Conservation (phyloP, 306 rosid species). For the Begonia masoniana region DNA sequence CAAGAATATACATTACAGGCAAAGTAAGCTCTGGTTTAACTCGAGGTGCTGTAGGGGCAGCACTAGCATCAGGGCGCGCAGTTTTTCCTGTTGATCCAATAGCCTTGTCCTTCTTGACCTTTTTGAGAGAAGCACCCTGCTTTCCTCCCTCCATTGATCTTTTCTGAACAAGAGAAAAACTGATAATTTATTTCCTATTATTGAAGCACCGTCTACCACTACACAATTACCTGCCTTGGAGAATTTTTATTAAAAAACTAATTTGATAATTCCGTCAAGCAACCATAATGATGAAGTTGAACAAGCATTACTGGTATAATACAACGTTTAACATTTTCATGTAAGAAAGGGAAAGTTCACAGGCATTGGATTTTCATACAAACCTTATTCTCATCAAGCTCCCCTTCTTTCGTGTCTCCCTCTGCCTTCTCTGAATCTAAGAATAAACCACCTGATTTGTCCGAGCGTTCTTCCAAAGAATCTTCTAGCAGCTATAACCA, state of each 20-base stretch:
- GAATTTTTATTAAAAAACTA: too few relatives aligned
- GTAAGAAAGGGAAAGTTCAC: background rate
- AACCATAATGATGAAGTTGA: too few relatives aligned
- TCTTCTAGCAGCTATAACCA: conserved; percentile 80
- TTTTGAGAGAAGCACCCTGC: conserved; percentile 79
- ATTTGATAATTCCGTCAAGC: too few relatives aligned
- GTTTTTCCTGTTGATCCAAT: conserved; percentile 52
- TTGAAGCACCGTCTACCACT: too few relatives aligned
- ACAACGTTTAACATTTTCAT: too few relatives aligned
- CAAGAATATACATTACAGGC: conserved; percentile 59
- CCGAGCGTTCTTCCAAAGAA: conserved; percentile 79
- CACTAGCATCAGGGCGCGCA: conserved; percentile 51
- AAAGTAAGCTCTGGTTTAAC: conserved; percentile 87
- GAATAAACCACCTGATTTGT: conserved; percentile 61
- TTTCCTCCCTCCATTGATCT: conserved; percentile 72
- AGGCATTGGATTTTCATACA: conserved; percentile 6
- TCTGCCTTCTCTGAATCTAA: conserved; percentile 86
- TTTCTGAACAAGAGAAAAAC: conserved; percentile 43
- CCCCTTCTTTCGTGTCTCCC: conserved; percentile 85
- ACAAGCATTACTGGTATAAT: too few relatives aligned
- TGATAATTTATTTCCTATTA: too few relatives aligned
- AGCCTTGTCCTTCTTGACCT: conserved; percentile 82
- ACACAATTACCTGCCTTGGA: too few relatives aligned
- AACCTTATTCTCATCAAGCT: conserved; percentile 79
- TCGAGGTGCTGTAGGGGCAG: conserved; percentile 55